A percentile compares a stretch with the other conserved stretches of the same genome.
These are phyloP conservation scores for Exophiala phaeomuriformis DNA, from an alignment of 2,329 filamentous ascomycete genomes.

Conservation along the genomic window DNA sequence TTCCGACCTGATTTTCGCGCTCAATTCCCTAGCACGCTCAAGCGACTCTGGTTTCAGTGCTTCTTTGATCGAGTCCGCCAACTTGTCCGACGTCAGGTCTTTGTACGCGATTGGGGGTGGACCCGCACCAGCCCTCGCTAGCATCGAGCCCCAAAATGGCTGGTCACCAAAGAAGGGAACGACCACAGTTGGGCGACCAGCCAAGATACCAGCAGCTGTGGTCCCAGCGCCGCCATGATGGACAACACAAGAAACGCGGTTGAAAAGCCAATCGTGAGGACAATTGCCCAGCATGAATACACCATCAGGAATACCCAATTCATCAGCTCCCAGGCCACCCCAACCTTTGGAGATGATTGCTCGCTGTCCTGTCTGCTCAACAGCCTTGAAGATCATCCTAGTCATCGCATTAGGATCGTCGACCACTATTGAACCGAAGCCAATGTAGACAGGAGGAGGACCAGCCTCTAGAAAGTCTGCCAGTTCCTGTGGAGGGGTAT, in stretches of 20 bases:
- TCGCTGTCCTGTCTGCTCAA: constrained; percentile 59
- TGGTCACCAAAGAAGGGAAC: constrained; percentile 85
- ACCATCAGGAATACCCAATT: constrained; percentile 61
- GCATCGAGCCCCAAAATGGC: constrained; percentile 75
- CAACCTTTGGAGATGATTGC: constrained; percentile 81
- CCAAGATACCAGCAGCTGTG: constrained; percentile 75
- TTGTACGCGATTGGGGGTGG: constrained; percentile 64
- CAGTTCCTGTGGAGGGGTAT: constrained; percentile 58
- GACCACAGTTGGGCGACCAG: constrained; percentile 71
- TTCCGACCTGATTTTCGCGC: constrained; percentile 59
- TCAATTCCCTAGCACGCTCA: constrained; percentile 51
- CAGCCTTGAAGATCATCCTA: constrained; percentile 62
- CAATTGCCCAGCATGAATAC: constrained; percentile 79
- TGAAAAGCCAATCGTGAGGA: constrained; percentile 84
- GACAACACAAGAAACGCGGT: constrained; percentile 71
- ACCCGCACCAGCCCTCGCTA: constrained; percentile 63
- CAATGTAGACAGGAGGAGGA: constrained; percentile 69
- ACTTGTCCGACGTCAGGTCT: constrained; percentile 56
- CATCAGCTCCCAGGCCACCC: constrained; percentile 72
- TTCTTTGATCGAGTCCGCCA: constrained; percentile 57
- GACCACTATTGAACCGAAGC: constrained; percentile 76
- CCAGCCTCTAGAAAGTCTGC: constrained; percentile 60
- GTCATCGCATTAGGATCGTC: constrained; percentile 68
- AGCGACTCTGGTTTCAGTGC: constrained; percentile 55
- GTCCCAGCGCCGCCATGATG: constrained; percentile 86